Evolutionary conservation across 1,139 yeast species (phyloP).

Genomic region (Hansenula lynferdii): DNA sequence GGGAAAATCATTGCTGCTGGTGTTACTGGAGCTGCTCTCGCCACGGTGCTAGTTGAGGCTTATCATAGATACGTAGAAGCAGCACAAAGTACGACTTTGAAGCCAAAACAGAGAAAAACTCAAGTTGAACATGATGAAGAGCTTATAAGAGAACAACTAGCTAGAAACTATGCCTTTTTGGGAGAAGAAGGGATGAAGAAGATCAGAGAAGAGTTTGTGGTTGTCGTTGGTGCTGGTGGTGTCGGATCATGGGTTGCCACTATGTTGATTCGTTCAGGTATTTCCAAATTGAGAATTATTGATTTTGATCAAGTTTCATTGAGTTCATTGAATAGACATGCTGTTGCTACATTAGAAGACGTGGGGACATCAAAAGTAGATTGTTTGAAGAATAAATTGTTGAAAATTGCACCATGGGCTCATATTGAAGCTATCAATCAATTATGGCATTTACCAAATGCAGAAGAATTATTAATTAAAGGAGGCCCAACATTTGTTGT

Average conservation of each 20-base stretch:
- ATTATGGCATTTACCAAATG: constrained; percentile 66
- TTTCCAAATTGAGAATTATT: constrained; percentile 68
- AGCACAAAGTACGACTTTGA: no score
- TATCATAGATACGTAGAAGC: constrained; percentile 36
- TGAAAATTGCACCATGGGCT: constrained; percentile 86
- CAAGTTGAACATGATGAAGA: constrained; percentile 53
- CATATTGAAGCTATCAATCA: constrained; percentile 71
- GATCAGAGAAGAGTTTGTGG: constrained; percentile 67
- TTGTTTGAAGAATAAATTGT: constrained; percentile 61
- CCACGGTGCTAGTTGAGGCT: constrained; percentile 36
- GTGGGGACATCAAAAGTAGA: constrained; percentile 90
- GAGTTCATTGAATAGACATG: constrained; percentile 88
- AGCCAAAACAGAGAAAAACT: constrained; percentile 1
- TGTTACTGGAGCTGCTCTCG: constrained; percentile 32
- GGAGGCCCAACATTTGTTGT: constrained; percentile 69
- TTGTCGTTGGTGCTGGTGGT: constrained; percentile 98
- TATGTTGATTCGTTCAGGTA: constrained; percentile 89
- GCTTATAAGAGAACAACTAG: constrained; percentile 82
- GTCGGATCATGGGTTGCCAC: constrained; percentile 97
- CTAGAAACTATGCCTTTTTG: constrained; percentile 87
- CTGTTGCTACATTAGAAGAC: constrained; percentile 83
- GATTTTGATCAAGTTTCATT: constrained; percentile 96
- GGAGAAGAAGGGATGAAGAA: constrained; percentile 81
- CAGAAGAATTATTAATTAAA: constrained; percentile 51
- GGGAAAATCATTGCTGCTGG: constrained; percentile 9